Base-by-base conservation (phyloP, 192 early-diverging fungal genomes). In the Rhizoclosmatium sp. region DNA sequence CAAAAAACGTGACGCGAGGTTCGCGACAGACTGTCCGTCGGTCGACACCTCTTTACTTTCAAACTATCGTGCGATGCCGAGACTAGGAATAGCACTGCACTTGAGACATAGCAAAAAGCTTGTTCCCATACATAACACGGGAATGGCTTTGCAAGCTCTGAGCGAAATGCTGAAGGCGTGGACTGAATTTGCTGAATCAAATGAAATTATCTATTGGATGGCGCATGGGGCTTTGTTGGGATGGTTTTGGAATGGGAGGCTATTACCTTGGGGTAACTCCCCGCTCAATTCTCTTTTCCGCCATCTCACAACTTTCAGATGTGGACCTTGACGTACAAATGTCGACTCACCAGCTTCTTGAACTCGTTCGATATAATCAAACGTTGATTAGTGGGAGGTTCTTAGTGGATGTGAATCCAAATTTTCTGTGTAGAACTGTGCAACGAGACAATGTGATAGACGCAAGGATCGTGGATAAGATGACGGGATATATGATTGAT, bases 131-230 rank as follows among this genome's bases (percentile, higher is more conserved):
- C 31, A 31, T 31, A 31, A 31, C 31, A 31, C 31, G 31, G 31
- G 31, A 14, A 39, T 7, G 40, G 47, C 68, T 47, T 40, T 69
- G 42, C n/a, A 70, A 1, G 10, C 41, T 9, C 45, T 70, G 41
- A 39, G 9, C 9, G 71, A 40, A 23, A 56, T 68, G 10, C 54
- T 79, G 40, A 42, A 48, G 39, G 51, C 78, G 31, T 79, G 78
- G 78, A 71, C 16, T 31, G 31, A 1, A 23, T 79, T 75, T 44
- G 9, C 67, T 3, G 39, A 79, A 16, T 4, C 44, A 56, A 74
- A 79, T 1, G 69, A 59, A 12, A 79, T 79, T 45, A 16, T 47
- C 5, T 71, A 51, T 47, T 71, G 70, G 70, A 71, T 71, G 48
- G 49, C 47, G 39, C 70, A 71, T 71, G 70, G 54, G 0, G 21